A percentile compares a stretch with the other conserved stretches of the same genome.
phyloP scores from a whole-genome alignment of 805 yeast species.

The Wickerhamiella slavikovae region DNA sequence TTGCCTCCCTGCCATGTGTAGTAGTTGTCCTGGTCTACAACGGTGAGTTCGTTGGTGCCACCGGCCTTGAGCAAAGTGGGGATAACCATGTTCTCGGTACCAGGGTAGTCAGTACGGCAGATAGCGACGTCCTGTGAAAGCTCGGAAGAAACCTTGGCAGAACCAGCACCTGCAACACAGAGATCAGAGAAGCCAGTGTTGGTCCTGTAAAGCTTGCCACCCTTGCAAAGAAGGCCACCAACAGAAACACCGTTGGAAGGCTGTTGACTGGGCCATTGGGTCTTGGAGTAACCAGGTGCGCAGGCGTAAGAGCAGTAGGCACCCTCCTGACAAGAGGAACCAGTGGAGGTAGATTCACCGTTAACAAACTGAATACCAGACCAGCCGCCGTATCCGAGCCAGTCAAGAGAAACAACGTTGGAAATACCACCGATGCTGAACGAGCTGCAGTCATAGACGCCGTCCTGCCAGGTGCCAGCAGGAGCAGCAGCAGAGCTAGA shows the following conservation, averaged over 20 bases:
- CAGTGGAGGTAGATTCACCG: conserved; percentile 37
- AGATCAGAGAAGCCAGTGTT: conserved; percentile 45
- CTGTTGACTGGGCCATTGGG: conserved; percentile 87
- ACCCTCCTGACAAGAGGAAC: conserved; percentile 60
- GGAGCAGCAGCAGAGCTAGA: conserved; percentile 26
- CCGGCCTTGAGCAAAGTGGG: conserved; percentile 75
- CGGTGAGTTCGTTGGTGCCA: conserved; percentile 41
- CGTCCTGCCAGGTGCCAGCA: conserved; percentile 45
- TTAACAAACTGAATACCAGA: conserved; percentile 44
- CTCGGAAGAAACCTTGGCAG: conserved; percentile 50
- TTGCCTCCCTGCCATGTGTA: conserved; percentile 61
- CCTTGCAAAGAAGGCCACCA: conserved; percentile 79
- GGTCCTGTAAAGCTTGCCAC: conserved; percentile 68
- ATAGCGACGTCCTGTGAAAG: conserved; percentile 52
- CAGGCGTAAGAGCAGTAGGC: conserved; percentile 94
- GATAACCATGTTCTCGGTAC: conserved; percentile 94
- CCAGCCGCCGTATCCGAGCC: conserved; percentile 65
- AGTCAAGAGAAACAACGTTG: conserved; percentile 61
- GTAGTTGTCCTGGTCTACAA: conserved; percentile 59
- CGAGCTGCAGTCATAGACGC: conserved; percentile 38
- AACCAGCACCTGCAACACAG: conserved; percentile 70
- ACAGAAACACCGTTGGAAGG: conserved; percentile 78
- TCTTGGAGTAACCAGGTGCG: conserved; percentile 96
- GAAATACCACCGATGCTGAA: conserved; percentile 72
- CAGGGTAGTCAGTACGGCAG: conserved; percentile 98